Conservation (phyloP, 441 rosid species). For the Omphalea diandra region DNA sequence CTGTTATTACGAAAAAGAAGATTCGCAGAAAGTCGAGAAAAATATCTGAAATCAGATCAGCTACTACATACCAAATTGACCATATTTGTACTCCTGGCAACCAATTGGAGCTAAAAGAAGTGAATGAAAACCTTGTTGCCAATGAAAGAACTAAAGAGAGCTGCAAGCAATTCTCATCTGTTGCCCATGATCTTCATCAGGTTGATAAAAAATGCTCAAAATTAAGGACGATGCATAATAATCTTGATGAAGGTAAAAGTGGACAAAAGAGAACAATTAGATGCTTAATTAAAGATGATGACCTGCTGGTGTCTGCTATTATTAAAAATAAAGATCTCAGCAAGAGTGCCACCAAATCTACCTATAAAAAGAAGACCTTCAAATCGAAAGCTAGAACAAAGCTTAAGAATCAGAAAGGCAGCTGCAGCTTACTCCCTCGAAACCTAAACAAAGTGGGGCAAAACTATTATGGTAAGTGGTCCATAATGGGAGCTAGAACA, state of each 20-base stretch:
- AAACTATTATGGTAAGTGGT: conserved; percentile 46
- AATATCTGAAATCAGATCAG: conserved; percentile 59
- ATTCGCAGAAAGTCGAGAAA: conserved; percentile 66
- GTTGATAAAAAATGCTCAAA: conserved; percentile 34
- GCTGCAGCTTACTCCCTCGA: conserved; percentile 70
- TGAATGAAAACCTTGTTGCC: conserved; percentile 24
- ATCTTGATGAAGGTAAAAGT: conserved; percentile 34
- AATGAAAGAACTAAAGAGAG: conserved; percentile 24
- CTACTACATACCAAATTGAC: conserved; percentile 35
- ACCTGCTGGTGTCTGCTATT: conserved; percentile 58
- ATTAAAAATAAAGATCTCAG: conserved; percentile 52
- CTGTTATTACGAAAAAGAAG: conserved; percentile 44
- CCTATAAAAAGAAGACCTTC: conserved; percentile 44
- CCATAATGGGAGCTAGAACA: conserved; percentile 55
- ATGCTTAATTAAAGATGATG: conserved; percentile 65
- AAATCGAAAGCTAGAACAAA: conserved; percentile 46
- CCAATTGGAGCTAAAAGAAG: conserved; percentile 36
- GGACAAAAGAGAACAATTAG: conserved; percentile 43
- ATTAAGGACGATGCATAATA: conserved; percentile 35
- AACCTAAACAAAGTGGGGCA: conserved; percentile 49
- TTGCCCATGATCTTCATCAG: conserved; percentile 27
- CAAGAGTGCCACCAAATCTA: conserved; percentile 34
- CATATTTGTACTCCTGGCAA: conserved; percentile 26
- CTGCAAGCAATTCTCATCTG: conserved; percentile 26
- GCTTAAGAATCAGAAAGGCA: conserved; percentile 51